Base-by-base conservation (phyloP, 306 rosid genomes). In the Begonia peltatifolia region DNA sequence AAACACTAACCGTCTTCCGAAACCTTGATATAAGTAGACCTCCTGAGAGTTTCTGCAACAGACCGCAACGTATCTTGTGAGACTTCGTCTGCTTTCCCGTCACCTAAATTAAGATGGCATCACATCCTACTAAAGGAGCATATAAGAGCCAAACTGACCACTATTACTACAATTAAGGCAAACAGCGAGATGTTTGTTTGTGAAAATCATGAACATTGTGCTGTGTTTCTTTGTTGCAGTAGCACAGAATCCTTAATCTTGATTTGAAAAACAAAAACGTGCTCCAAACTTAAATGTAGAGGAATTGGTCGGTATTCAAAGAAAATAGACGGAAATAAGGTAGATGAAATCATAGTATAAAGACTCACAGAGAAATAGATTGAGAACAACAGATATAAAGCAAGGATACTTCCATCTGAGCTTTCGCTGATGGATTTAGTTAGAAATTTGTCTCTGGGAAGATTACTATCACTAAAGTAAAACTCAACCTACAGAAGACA, bases 391-490 rank as follows among this genome's bases (percentile, higher is more conserved):
- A 12, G 2, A 18, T 13, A 20, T 42, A 44, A 3, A 4, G 38
- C 6, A 79, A 82, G 95, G 95, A 86, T 86, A 86, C 95, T 47
- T 58, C 93, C 94, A 65, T 81, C 94, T 50, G 76, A 71, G 65
- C 80, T 71, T 69, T 81, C 96, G 36, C 52, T 46, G 11, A 87
- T 68, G 22, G 67, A 42, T 55, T 79, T 87, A 55, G 61, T 71
- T 50, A 87, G 81, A 58, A 87, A 87, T 48, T 12, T 50, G 47
- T 87, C 96, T 49, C 74, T 62, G 0, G 94, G 94, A 53, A 87
- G 96, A 71, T 87, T 87, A 76, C 96, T 87, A 36, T 87, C 94
- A 47, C 96, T 71, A 77, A 87, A 84, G 77, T 87, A 87, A 61
- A 84, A 87, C 77, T 87, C 96, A 14, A 87, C 94, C 96, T 82